Evolutionary conservation across 2,329 filamentous ascomycete species (phyloP).

Genomic region (Trichoderma lentiforme): DNA sequence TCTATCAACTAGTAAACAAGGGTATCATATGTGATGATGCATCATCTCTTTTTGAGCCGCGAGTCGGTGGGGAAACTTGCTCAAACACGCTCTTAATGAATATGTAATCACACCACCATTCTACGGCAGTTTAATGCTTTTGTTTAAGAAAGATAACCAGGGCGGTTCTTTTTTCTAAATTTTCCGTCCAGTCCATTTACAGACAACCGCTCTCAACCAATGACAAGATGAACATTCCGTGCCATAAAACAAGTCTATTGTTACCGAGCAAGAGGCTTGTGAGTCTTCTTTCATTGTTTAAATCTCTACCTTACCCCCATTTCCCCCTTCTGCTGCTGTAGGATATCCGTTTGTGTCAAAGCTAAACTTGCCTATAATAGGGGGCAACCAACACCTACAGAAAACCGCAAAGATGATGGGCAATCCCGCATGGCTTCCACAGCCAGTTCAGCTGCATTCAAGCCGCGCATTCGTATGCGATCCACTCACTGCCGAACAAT

Average conservation of each 20-base stretch:
- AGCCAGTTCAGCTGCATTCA: neutral
- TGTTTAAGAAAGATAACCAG: neutral
- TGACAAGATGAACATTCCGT: neutral
- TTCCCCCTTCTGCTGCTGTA: neutral
- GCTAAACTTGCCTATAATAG: neutral
- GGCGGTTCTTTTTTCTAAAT: neutral
- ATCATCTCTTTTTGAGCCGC: neutral
- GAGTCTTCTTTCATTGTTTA: neutral
- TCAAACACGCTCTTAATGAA: neutral
- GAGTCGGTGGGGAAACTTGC: neutral
- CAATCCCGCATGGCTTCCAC: neutral
- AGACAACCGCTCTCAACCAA: neutral
- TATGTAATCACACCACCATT: neutral
- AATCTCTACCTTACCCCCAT: neutral
- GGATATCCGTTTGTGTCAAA: neutral
- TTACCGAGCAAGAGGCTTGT: neutral
- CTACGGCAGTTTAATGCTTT: neutral
- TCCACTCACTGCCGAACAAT: neutral
- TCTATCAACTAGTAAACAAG: neutral
- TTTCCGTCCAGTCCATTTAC: neutral
- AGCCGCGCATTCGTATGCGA: neutral
- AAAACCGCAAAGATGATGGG: neutral
- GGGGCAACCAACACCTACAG: neutral
- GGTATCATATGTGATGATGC: neutral
- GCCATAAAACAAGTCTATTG: neutral